Base-by-base conservation (phyloP, 495 filamentous ascomycete genomes). In the Cercophora sp. region DNA sequence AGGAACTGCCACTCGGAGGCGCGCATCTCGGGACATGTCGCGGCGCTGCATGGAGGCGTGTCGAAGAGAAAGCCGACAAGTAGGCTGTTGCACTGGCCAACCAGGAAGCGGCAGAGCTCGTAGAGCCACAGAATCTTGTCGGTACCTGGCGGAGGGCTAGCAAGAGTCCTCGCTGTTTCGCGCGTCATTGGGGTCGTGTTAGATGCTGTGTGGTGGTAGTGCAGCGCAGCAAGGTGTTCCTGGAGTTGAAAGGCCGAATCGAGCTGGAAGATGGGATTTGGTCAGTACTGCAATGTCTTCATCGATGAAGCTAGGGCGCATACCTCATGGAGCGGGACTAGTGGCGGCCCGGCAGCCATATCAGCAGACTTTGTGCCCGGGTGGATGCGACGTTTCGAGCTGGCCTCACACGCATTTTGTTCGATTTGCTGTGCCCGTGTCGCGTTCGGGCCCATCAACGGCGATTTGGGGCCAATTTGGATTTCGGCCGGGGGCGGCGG, bases 1-100 rank as follows among this genome's bases (percentile, higher is more conserved):
- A 98, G 83, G 62, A 96, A 98, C 69, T 98, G 93, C 93, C 93
- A 98, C 73, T 98, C 93, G 42, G 84, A 88, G 2, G 94, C 93
- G 56, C 94, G 91, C 93, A 98, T 98, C 69, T 98, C 94, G 25
- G 91, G 88, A 63, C 93, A 98, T 3, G 94, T 95, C 43, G 76
- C 69, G 4, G 87, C 75, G 36, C 88, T 92, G 70, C 93, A 98
- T 6, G 91, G 84, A 4, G 91, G 91, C 47, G 76, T 76, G 68
- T 97, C 94, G 60, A 88, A 85, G 60, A 96, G 89, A 62, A 98
- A 91, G 48, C 87, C 88, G 48, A 96, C 82, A 61, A 98, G 85
- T 37, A 98, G 77, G 52, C 82, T 83, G 75, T 98, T 98, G 57
- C 87, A 88, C 72, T 96, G 90, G 64, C 91, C 85, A 26, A 88